Percentiles rank a stretch among this genome's conserved stretches.
Evolutionary conservation across 1,284 basidiomycete genomes (phyloP).

Genomic region (Heliocybe sulcata): DNA sequence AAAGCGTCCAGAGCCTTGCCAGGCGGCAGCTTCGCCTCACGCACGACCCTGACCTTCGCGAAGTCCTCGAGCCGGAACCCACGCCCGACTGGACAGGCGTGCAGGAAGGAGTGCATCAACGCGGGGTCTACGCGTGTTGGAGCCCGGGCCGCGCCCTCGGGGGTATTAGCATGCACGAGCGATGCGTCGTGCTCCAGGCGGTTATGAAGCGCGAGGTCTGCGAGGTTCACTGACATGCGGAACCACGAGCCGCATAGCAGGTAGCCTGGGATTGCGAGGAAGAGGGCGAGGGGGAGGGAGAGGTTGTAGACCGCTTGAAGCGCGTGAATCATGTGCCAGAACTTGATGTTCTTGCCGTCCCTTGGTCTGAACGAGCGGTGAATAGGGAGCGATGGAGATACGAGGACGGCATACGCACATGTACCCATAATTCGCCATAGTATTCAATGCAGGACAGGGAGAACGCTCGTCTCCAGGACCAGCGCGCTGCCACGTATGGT

Average conservation of each 20-base stretch:
- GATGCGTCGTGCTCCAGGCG: conserved; percentile 15
- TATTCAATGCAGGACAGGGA: conserved; percentile 40
- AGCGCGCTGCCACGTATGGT: background rate
- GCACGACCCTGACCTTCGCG: background rate
- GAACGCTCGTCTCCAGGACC: conserved; percentile 24
- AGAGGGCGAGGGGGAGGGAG: conserved; percentile 9
- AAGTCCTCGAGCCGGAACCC: background rate
- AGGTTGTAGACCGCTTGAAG: conserved; percentile 12
- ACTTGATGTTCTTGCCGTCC: conserved; percentile 11
- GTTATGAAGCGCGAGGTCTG: conserved; percentile 11
- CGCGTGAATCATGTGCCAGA: conserved; percentile 8
- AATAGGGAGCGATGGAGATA: background rate
- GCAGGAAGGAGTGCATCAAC: background rate
- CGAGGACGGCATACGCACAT: conserved; percentile 20
- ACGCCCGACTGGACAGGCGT: background rate
- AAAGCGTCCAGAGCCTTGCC: background rate
- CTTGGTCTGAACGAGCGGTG: conserved; percentile 8
- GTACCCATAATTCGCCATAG: conserved; percentile 39
- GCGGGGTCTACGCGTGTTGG: background rate
- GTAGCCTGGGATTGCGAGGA: conserved; percentile 11
- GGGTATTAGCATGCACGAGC: conserved; percentile 10
- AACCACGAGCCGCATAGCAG: conserved; percentile 4
- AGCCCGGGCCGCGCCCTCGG: background rate
- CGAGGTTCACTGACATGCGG: conserved; percentile 7
- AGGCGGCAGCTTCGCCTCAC: background rate